These are phyloP conservation scores for Sophora flavescens DNA, from an alignment of 306 rosid genomes.

Conservation along the genomic window DNA sequence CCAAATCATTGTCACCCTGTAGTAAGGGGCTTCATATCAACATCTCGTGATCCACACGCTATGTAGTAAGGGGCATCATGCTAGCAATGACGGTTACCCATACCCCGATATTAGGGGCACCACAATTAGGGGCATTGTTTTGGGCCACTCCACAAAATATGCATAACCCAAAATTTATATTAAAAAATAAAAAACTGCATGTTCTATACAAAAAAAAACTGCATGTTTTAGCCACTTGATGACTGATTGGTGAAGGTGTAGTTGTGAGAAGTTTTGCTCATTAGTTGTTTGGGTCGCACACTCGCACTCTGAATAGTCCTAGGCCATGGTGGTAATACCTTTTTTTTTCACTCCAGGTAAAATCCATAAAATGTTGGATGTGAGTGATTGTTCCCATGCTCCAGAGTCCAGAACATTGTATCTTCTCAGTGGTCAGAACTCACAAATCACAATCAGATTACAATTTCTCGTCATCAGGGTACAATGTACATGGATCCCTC, in stretches of 20 bases:
- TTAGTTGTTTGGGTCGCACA: conserved; percentile 4
- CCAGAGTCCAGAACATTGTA: conserved; percentile 7
- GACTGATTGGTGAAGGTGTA: background rate
- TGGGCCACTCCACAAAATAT: too few relatives aligned
- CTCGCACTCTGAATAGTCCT: background rate
- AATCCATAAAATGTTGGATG: background rate
- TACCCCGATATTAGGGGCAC: too few relatives aligned
- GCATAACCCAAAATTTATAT: background rate
- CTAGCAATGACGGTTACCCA: too few relatives aligned
- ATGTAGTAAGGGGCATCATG: too few relatives aligned
- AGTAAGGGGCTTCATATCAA: too few relatives aligned
- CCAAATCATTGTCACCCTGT: too few relatives aligned
- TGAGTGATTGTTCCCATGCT: conserved; percentile 4
- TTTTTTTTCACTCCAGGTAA: background rate
- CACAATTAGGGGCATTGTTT: too few relatives aligned
- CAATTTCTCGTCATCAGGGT: background rate
- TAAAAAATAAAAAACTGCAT: too few relatives aligned
- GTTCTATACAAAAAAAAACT: background rate
- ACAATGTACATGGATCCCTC: conserved; percentile 5
- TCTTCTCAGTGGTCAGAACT: conserved; percentile 12
- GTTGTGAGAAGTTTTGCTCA: background rate
- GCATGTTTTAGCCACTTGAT: background rate
- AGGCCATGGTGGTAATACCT: background rate
- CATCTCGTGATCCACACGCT: too few relatives aligned
- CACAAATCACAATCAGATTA: conserved; percentile 20